These are phyloP conservation scores for Pinus taeda DNA, from an alignment of 75 land plant species.

Conservation along the genomic window DNA sequence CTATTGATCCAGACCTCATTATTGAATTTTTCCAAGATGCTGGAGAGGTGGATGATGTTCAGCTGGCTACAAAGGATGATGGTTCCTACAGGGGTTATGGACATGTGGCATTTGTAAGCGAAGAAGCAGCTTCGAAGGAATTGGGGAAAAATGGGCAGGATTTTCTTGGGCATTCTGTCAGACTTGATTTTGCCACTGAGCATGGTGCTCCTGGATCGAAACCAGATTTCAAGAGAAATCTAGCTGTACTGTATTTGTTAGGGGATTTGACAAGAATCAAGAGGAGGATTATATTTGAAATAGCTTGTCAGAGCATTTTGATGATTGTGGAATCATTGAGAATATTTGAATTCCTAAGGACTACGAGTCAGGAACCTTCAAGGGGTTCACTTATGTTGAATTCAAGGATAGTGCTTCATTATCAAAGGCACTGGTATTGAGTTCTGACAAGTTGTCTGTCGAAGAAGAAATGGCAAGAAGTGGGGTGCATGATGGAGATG, in stretches of 20 bases:
- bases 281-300: conserved; percentile 72
- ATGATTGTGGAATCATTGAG: conserved; percentile 61
- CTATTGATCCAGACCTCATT: conserved; percentile 37
- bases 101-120: conserved; percentile 80
- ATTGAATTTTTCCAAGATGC: conserved; percentile 60
- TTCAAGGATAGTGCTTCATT: conserved; percentile 25
- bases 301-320: conserved; percentile 60
- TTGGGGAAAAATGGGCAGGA: conserved; percentile 51
- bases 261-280: conserved; percentile 68
- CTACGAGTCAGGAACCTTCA: conserved; percentile 60
- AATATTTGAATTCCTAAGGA: conserved; percentile 75
- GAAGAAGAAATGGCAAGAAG: conserved; percentile 37
- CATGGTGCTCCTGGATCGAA: background rate
- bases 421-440: conserved; percentile 45
- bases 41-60: conserved; percentile 69
- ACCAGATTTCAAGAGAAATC: background rate
- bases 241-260: conserved; percentile 32
- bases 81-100: conserved; percentile 71
- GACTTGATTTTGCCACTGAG: conserved; percentile 62
- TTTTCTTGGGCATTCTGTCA: conserved; percentile 50
- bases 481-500: conserved; percentile 17
- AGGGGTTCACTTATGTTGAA: conserved; percentile 62
- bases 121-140: conserved; percentile 71
- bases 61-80: conserved; percentile 43
- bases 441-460: conserved; percentile 37